Conservation (phyloP, 2,329 filamentous ascomycete genomes). For the Hypoxylon sp. region DNA sequence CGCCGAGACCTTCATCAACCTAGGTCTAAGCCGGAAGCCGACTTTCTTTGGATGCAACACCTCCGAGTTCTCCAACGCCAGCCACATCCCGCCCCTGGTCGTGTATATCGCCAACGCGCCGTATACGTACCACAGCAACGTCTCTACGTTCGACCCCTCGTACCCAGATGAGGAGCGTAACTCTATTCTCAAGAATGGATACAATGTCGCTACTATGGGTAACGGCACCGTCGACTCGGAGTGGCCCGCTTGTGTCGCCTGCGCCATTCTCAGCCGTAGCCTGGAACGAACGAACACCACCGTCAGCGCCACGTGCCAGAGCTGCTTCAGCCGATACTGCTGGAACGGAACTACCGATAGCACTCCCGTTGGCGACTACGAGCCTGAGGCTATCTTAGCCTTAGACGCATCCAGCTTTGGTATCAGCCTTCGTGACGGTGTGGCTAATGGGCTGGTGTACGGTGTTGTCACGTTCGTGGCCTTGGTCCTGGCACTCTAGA, state of each 20-base stretch:
- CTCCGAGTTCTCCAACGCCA: constrained; percentile 62
- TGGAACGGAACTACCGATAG: constrained; percentile 79
- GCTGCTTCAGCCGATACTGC: constrained; percentile 86
- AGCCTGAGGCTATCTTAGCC: constrained; percentile 47
- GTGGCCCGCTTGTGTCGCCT: constrained; percentile 88
- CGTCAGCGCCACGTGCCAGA: constrained; percentile 74
- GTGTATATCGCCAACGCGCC: constrained; percentile 91
- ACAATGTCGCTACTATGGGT: constrained; percentile 81
- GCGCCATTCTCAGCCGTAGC: constrained; percentile 82
- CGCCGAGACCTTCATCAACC: constrained; percentile 79
- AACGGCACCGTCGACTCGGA: constrained; percentile 77
- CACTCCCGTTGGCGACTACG: constrained; percentile 48
- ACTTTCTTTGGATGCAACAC: constrained; percentile 83
- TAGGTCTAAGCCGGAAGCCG: constrained; percentile 76
- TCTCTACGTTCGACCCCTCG: constrained; percentile 75
- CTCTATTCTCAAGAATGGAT: constrained; percentile 85
- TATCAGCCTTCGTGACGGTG: background rate
- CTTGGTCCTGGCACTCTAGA: constrained; percentile 21
- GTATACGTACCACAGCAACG: constrained; percentile 79
- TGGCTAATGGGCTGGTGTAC: constrained; percentile 15
- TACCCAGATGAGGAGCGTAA: constrained; percentile 75
- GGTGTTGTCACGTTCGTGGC: constrained; percentile 20
- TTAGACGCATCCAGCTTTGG: constrained; percentile 23
- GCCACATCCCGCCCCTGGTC: constrained; percentile 65
- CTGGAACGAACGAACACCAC: constrained; percentile 73